Conservation (phyloP, 805 yeast genomes). For the Candida golubevii region DNA sequence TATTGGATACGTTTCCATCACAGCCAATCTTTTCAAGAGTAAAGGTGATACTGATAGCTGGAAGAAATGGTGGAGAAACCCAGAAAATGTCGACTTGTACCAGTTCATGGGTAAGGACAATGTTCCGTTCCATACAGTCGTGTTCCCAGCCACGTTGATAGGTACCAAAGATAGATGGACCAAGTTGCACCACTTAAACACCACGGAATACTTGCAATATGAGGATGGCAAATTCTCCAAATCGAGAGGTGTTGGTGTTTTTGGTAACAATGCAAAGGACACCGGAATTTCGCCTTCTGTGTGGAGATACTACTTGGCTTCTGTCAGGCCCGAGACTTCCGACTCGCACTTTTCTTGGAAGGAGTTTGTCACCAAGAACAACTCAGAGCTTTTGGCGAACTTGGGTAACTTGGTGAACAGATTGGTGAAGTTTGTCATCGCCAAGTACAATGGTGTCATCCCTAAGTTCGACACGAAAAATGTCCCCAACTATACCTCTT, state of each 20-base stretch:
- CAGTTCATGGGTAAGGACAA: slow-evolving; percentile 99
- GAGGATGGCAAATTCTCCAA: slow-evolving; percentile 98
- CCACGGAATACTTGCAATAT: slow-evolving; percentile 95
- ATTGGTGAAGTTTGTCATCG: slow-evolving; percentile 80
- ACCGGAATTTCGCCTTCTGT: slow-evolving; percentile 89
- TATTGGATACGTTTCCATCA: slow-evolving; percentile 93
- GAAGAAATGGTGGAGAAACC: slow-evolving; percentile 92
- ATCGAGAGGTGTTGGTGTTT: slow-evolving; percentile 96
- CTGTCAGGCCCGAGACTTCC: slow-evolving; percentile 90
- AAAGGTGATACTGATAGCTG: slow-evolving; percentile 54
- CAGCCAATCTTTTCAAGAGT: slow-evolving; percentile 71
- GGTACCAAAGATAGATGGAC: slow-evolving; percentile 93
- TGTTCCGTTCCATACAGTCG: slow-evolving; percentile 97
- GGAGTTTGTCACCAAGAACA: slow-evolving; percentile 91
- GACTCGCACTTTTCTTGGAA: slow-evolving; percentile 98
- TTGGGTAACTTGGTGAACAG: slow-evolving; percentile 96
- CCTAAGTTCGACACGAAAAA: slow-evolving; percentile 57
- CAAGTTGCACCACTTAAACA: slow-evolving; percentile 79
- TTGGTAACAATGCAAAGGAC: slow-evolving; percentile 95
- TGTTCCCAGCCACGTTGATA: slow-evolving; percentile 88
- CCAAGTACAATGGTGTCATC: slow-evolving; percentile 88
- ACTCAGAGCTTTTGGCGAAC: slow-evolving; percentile 90
- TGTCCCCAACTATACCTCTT: slow-evolving; percentile 43
- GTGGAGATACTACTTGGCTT: slow-evolving; percentile 94
- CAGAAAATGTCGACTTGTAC: slow-evolving; percentile 81